A percentile compares a stretch with the other conserved stretches of the same genome.
phyloP scores from a whole-genome alignment of 2,329 filamentous ascomycete genomes.

The Penicillium vulpinum region DNA sequence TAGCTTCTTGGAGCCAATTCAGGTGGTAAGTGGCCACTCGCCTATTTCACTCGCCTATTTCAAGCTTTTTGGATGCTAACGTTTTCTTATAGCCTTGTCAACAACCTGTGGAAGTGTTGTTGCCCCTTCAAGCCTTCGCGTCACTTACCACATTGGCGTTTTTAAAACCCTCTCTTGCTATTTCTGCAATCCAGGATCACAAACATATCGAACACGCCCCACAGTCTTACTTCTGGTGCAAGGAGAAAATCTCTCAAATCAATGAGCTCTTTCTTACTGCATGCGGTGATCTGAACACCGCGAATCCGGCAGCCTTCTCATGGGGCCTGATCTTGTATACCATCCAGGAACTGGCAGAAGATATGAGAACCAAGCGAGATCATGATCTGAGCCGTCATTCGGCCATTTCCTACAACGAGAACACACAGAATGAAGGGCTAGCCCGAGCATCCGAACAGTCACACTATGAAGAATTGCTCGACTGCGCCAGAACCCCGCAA shows the following conservation, averaged over 20 bases:
- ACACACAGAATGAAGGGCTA: slow-evolving; percentile 33
- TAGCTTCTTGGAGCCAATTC: slow-evolving; percentile 67
- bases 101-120: slow-evolving; percentile 39
- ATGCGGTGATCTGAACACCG: slow-evolving; percentile 58
- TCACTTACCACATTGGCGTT: slow-evolving; percentile 71
- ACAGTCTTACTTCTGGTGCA: slow-evolving; percentile 65
- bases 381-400: slow-evolving; percentile 36
- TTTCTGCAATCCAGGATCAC: slow-evolving; percentile 52
- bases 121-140: slow-evolving; percentile 68
- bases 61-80: slow-evolving; percentile 13
- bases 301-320: slow-evolving; percentile 72
- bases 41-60: slow-evolving; percentile 9
- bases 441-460: slow-evolving; percentile 38
- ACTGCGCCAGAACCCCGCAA: slow-evolving; percentile 43
- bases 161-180: slow-evolving; percentile 65
- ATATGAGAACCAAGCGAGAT: neutral
- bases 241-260: slow-evolving; percentile 68
- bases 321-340: slow-evolving; percentile 77
- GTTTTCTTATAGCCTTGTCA: slow-evolving; percentile 37
- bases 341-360: slow-evolving; percentile 61
- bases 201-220: slow-evolving; percentile 22
- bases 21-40: slow-evolving; percentile 49
- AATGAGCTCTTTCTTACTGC: slow-evolving; percentile 69
- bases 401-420: slow-evolving; percentile 40
- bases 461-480: slow-evolving; percentile 51